Conservation (phyloP, 2,329 filamentous ascomycete species). For the Aspergillus pseudonomiae region DNA sequence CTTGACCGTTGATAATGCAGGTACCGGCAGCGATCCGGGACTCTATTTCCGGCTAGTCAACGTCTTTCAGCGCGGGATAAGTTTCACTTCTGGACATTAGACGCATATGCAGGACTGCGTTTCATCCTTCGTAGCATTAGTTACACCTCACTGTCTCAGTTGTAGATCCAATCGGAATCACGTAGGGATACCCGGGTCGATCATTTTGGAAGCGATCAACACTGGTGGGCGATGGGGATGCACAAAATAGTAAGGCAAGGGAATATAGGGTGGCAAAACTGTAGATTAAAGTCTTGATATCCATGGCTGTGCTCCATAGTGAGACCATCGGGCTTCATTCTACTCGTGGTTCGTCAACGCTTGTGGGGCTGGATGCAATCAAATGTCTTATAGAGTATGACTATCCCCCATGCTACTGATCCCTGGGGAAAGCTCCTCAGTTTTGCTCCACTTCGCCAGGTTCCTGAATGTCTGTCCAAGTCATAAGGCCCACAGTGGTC, state of each 20-base stretch:
- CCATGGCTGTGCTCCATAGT: neutral
- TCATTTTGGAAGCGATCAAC: slow-evolving; percentile 2
- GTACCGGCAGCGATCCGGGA: neutral
- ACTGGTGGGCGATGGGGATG: neutral
- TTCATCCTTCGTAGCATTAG: neutral
- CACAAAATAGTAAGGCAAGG: neutral
- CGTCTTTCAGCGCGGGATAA: neutral
- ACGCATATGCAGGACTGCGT: neutral
- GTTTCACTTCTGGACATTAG: slow-evolving; percentile 2
- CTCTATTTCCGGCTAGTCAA: neutral
- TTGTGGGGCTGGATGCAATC: neutral
- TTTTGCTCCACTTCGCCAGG: neutral
- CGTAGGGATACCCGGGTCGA: neutral
- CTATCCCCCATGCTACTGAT: neutral
- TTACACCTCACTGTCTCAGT: neutral
- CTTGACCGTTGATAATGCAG: neutral
- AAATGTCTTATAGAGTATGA: neutral
- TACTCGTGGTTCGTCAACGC: neutral
- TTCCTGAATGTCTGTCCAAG: neutral
- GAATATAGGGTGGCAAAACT: neutral
- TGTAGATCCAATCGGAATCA: neutral
- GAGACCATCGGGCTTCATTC: neutral
- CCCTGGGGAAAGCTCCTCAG: neutral
- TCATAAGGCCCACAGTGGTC: neutral
- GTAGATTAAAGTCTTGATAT: neutral